Base-by-base conservation (phyloP, 371 early-diverging fungal genomes). In the Saksenaea oblongispora region DNA sequence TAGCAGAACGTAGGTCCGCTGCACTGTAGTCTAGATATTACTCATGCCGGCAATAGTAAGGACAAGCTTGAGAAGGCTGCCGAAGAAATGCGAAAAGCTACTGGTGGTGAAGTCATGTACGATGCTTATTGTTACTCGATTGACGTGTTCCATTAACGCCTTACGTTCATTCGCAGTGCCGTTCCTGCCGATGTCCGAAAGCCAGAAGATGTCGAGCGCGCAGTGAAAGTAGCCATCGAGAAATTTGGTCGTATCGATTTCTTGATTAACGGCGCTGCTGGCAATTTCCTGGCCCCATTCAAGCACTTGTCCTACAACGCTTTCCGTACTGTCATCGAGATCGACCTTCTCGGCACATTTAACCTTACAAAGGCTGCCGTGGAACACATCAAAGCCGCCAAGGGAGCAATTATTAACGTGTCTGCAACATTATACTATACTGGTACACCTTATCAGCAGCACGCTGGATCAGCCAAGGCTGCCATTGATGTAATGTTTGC, bases 201-300 rank as follows among this genome's bases (percentile, higher is more conserved):
- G 22, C 86, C 80, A 58, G 82, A 74, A 18, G 83, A 87, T 56
- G 64, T 91, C 15, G 85, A 85, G 56, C 73, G 63, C n/a, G 93
- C 87, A 4, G 82, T 92, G 18, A 73, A 86, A 34, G 71, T 77
- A 59, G 80, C 89, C 14, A 67, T 84, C 11, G 90, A 88, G 28
- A 77, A 77, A 56, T 91, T 79, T 61, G 92, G 92, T 5, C 76
- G 83, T n/a, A 84, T 93, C 55, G 93, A 93, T 74, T 78, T 58
- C 58, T 71, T 82, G 58, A 84, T 84, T 66, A 77, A 77, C 51
- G 84, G 84, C 54, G 90, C 89, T 26, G 92, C 93, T 14, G 93
- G 93, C 44, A 93, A 93, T 73, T 93, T 93, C 67, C 76, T 93
- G 59, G 80, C 89, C 13, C 77, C 90, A 35, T 85, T 84, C 53